These are phyloP conservation scores for Cokeromyces recurvatus DNA, from an alignment of 371 early-diverging fungal genomes.

Conservation along the genomic window DNA sequence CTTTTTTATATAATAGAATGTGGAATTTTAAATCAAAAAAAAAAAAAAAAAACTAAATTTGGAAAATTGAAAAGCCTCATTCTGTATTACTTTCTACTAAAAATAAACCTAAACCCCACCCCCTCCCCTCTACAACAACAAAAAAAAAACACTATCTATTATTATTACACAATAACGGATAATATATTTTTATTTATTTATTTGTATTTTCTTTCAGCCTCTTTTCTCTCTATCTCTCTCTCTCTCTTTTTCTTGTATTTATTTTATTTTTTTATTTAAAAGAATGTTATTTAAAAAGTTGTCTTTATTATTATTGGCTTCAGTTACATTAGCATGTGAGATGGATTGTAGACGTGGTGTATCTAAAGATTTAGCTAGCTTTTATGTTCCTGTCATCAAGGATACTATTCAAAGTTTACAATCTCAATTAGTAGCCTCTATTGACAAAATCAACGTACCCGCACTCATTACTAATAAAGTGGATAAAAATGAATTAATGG, in stretches of 20 bases:
- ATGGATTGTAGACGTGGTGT: slow-evolving; percentile 53
- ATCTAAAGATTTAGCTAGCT: slow-evolving; percentile 47
- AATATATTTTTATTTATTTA: neutral
- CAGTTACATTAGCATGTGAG: slow-evolving; percentile 46
- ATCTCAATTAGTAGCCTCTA: slow-evolving; percentile 20
- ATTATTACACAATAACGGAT: neutral
- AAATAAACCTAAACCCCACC: no score
- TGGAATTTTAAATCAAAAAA: neutral
- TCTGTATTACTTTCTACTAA: neutral
- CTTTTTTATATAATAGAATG: no score
- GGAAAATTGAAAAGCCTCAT: neutral
- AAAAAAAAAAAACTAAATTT: neutral
- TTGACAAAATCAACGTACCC: slow-evolving; percentile 25
- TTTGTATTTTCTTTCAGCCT: slow-evolving; percentile 1
- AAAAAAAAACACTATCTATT: slow-evolving; percentile 1
- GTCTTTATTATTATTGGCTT: slow-evolving; percentile 4
- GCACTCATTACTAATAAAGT: slow-evolving; percentile 21
- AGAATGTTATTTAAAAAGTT: slow-evolving; percentile 7
- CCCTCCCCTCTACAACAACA: neutral
- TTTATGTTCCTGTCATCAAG: slow-evolving; percentile 36
- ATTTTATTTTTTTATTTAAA: neutral
- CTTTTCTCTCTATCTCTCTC: no score
- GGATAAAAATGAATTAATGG: slow-evolving; percentile 28
- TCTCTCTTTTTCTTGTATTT: no score
- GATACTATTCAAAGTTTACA: slow-evolving; percentile 25